These are phyloP conservation scores for Aspergillus luchuensis DNA, from an alignment of 2,329 filamentous ascomycete genomes.

Conservation along the genomic window DNA sequence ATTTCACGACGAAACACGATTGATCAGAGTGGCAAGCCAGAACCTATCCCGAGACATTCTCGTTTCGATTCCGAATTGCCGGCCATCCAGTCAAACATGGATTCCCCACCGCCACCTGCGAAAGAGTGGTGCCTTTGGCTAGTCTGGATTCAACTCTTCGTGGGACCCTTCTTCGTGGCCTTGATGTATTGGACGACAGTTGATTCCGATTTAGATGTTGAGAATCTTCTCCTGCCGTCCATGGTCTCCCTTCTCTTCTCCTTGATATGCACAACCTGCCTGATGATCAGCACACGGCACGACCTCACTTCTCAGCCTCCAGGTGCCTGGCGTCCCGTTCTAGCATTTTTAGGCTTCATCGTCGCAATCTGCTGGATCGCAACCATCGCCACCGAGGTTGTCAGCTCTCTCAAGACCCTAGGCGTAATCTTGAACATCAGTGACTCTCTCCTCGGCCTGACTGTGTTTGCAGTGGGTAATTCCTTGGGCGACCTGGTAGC, in stretches of 20 bases:
- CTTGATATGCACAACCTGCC: constrained; percentile 63
- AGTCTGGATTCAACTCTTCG: constrained; percentile 79
- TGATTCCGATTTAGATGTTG: constrained; percentile 57
- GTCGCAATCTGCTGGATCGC: constrained; percentile 96
- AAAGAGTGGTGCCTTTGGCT: constrained; percentile 90
- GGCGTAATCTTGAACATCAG: constrained; percentile 91
- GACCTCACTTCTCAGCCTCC: constrained; percentile 56
- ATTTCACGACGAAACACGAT: constrained; percentile 12
- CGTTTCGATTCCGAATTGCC: constrained; percentile 46
- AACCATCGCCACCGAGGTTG: constrained; percentile 91
- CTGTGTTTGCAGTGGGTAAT: constrained; percentile 95
- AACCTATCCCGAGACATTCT: constrained; percentile 15
- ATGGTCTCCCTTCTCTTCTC: constrained; percentile 70
- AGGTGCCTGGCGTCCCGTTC: constrained; percentile 72
- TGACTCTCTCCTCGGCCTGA: constrained; percentile 91
- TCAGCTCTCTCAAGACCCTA: constrained; percentile 88
- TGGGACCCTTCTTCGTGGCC: constrained; percentile 80
- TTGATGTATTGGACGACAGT: constrained; percentile 66
- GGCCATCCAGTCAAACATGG: constrained; percentile 27
- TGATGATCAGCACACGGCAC: constrained; percentile 66
- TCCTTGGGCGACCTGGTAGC: constrained; percentile 92
- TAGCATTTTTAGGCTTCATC: constrained; percentile 87
- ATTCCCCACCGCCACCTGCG: constrained; percentile 28
- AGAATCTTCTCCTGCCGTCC: constrained; percentile 58
- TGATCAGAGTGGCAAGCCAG: constrained; percentile 22